Base-by-base conservation (phyloP, 1,139 yeast species). In the Suhomyces maxii region DNA sequence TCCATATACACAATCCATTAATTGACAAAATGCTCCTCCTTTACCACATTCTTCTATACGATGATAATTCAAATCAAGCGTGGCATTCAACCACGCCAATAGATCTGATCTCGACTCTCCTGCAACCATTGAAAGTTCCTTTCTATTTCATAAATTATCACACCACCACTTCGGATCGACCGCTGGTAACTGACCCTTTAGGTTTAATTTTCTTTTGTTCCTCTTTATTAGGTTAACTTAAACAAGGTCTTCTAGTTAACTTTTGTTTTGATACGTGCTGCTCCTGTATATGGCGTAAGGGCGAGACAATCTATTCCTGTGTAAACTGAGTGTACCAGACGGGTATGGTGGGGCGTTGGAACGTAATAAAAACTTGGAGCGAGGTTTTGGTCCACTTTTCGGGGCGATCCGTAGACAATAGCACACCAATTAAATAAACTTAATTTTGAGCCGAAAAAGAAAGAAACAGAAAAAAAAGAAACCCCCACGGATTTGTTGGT, bases 1-100 rank as follows among this genome's bases (percentile, higher is more conserved):
- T 25, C 86, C 84, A 58, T 77, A 87, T 30, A 93, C 82, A 25
- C 91, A 82, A 65, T 93, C 97, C 73, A 91, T 78, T 42, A 93
- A 77, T 66, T 91, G 97, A 66, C 98, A 90, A 64, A 88, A 91
- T 3, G 89, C 95, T 0, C 96, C 97, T 3, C 99, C 99, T 3
- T 86, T 83, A 14, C 99, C 99, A 62, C 97, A 86, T 65, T 90
- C 93, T 61, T 95, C 99, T 2, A 93, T 86, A 59, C 87, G 89
- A 43, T 83, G 76, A 57, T 87, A 80, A 53, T 83, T 76, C 37
- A 90, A 66, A 44, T 78, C 79, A 38, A 89, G 73, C 6, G 88
- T 79, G 41, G 78, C 73, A 61, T 91, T 91, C 54, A 93, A 76
- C 98, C 99, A 95, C 48, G 77, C 80, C 49, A 95, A 69, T 28